Conservation (phyloP, 1,139 yeast genomes). For the Suhomyces wounanorum region DNA sequence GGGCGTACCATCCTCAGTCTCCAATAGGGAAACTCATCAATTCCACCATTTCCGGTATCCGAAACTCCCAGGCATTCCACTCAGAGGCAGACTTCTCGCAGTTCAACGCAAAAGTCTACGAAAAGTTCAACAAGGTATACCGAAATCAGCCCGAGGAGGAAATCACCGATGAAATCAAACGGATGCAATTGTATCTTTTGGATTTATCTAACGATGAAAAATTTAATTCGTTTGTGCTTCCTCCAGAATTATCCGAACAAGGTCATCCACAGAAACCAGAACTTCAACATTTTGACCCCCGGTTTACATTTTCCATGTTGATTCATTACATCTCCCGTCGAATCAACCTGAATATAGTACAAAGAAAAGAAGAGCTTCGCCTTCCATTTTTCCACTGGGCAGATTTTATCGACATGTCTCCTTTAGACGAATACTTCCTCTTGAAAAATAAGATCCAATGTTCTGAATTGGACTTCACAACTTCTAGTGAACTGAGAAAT, state of each 20-base stretch:
- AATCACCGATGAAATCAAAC: conserved; percentile 3
- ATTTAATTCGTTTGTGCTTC: conserved; percentile 12
- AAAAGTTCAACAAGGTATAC: conserved; percentile 8
- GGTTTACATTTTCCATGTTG: conserved; percentile 33
- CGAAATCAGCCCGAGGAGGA: conserved; percentile 7
- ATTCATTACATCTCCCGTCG: conserved; percentile 22
- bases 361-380: conserved; percentile 3
- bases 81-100: conserved; percentile 2
- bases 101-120: conserved; percentile 8
- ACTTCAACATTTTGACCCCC: conserved; percentile 33
- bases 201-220: conserved; percentile 11
- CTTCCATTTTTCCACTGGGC: conserved; percentile 41
- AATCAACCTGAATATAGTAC: not conserved
- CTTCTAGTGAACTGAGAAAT: conserved; percentile 19
- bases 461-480: conserved; percentile 24
- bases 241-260: conserved; percentile 13
- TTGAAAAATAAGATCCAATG: conserved; percentile 24
- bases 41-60: not conserved
- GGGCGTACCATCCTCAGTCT: conserved; percentile 11
- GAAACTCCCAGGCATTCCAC: not conserved
- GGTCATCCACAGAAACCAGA: conserved; percentile 15
- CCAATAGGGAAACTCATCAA: conserved; percentile 2
- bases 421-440: conserved; percentile 23
- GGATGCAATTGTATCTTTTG: conserved; percentile 6
- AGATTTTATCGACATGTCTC: conserved; percentile 36